phyloP scores from a whole-genome alignment of 208 protist species.

The Trypanosoma cruzi region DNA sequence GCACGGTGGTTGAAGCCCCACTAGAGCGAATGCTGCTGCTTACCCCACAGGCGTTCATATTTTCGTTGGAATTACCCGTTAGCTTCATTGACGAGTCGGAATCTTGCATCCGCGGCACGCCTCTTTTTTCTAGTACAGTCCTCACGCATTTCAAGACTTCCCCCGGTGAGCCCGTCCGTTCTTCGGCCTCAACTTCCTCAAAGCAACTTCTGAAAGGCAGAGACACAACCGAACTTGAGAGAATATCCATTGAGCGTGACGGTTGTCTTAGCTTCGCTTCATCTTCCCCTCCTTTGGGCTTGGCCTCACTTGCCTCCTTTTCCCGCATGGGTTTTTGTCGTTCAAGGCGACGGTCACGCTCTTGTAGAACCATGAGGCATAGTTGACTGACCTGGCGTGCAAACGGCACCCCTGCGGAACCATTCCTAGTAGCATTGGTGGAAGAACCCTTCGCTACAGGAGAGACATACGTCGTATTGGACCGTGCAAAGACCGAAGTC shows the following conservation, averaged over 20 bases:
- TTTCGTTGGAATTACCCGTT: no score
- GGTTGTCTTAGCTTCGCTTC: background rate
- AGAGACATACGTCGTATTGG: background rate
- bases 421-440: background rate
- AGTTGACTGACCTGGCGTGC: conserved; percentile 21
- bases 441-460: background rate
- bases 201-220: no score
- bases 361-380: conserved; percentile 15
- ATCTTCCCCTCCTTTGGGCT: background rate
- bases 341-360: conserved; percentile 17
- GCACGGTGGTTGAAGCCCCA: no score
- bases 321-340: background rate
- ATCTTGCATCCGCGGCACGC: background rate
- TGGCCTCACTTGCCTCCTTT: background rate
- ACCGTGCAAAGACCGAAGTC: background rate
- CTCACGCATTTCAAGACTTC: conserved; percentile 9
- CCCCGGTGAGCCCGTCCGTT: background rate
- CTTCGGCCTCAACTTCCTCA: background rate
- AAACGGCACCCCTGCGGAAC: background rate
- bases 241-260: background rate
- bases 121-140: conserved; percentile 17
- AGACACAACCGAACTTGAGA: background rate
- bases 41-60: no score
- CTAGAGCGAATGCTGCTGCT: no score
- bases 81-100: background rate